Conservation (phyloP, 257 asterid genomes). For the Cruciata laevipes region DNA sequence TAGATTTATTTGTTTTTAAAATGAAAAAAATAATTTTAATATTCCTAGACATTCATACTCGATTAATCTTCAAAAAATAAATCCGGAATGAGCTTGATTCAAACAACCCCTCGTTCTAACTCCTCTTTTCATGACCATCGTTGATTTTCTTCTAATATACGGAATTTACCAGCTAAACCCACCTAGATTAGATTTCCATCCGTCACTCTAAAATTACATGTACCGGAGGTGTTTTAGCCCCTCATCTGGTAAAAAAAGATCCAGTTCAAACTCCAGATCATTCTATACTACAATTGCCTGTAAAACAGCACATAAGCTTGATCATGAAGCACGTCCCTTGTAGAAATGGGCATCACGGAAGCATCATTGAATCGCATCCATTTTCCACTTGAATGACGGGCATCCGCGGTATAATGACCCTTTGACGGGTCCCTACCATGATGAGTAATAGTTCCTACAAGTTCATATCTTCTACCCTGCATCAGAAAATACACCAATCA, state of each 20-base stretch:
- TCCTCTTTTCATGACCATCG: neutral
- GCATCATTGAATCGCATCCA: constrained; percentile 85
- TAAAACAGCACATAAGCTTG: constrained; percentile 78
- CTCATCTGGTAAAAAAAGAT: neutral
- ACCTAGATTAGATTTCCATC: constrained; percentile 5
- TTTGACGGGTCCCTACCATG: constrained; percentile 72
- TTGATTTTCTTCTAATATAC: neutral
- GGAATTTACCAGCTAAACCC: neutral
- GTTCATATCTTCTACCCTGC: constrained; percentile 56
- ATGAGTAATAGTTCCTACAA: constrained; percentile 73
- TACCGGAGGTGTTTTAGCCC: neutral
- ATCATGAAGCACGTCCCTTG: constrained; percentile 58
- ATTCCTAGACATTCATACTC: neutral
- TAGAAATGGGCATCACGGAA: constrained; percentile 44
- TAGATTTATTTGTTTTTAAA: too few relatives aligned
- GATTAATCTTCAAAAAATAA: neutral
- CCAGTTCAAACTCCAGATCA: constrained; percentile 15
- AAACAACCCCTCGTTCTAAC: neutral
- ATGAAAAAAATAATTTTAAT: neutral
- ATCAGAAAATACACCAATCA: constrained; percentile 7
- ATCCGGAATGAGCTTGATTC: neutral
- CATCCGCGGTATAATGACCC: constrained; percentile 81
- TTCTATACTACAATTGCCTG: constrained; percentile 45
- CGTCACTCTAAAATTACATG: neutral
- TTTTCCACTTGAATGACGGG: constrained; percentile 64